Percentiles rank a stretch among this genome's conserved stretches.
Conservation (phyloP, 192 early-diverging fungal genomes). For the Backusella australiensis region DNA sequence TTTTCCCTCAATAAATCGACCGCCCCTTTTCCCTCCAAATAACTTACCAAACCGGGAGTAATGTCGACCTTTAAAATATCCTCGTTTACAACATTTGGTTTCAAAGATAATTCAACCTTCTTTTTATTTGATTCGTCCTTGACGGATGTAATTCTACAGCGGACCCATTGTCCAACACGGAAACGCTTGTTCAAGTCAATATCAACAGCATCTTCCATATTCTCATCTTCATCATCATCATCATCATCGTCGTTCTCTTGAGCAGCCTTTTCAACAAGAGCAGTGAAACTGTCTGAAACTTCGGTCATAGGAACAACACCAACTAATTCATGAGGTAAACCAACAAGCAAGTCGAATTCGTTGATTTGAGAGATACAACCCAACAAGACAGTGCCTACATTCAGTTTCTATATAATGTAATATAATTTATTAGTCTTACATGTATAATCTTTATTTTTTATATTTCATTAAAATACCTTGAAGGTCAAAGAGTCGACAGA, state of each 20-base stretch:
- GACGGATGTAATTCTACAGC: constrained; percentile 58
- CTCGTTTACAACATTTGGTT: constrained; percentile 77
- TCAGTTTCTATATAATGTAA: constrained; percentile 49
- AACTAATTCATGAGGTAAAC: constrained; percentile 81
- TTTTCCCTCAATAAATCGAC: not conserved
- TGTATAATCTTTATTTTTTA: not conserved
- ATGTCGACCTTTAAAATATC: constrained; percentile 65
- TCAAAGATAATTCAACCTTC: constrained; percentile 72
- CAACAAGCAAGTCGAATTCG: constrained; percentile 77
- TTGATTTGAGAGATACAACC: constrained; percentile 80
- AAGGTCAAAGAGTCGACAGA: constrained; percentile 52
- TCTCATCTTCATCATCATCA: constrained; percentile 40
- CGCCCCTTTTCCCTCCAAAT: not conserved
- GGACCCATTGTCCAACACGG: constrained; percentile 81
- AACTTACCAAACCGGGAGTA: constrained; percentile 62
- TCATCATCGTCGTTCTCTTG: constrained; percentile 52
- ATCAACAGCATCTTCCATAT: constrained; percentile 27
- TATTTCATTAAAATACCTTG: constrained; percentile 42
- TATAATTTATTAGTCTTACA: not conserved
- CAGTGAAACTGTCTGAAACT: constrained; percentile 73
- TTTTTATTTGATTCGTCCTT: constrained; percentile 37
- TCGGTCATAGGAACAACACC: constrained; percentile 88
- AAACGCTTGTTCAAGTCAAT: constrained; percentile 65
- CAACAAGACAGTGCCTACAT: constrained; percentile 70
- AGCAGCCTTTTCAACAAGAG: constrained; percentile 66